Evolutionary conservation across 306 rosid species (phyloP).

Genomic region (Pyrus pyrifolia): DNA sequence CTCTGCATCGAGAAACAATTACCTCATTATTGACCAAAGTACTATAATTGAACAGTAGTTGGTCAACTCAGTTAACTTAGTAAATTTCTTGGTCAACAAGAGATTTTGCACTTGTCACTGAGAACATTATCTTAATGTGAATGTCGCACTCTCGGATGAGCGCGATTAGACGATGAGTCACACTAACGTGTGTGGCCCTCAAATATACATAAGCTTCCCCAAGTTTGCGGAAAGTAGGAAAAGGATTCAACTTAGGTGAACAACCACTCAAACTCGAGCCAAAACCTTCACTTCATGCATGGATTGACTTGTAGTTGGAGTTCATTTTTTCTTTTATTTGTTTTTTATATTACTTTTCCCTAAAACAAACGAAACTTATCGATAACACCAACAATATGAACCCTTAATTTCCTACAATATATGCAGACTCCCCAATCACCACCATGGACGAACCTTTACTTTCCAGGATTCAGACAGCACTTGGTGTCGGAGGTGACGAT

Average conservation of each 20-base stretch:
- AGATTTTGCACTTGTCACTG: too few species aligned
- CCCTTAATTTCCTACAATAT: neutral
- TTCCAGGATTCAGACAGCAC: conserved; percentile 9
- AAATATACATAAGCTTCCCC: neutral
- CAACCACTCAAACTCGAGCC: neutral
- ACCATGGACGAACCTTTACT: conserved; percentile 44
- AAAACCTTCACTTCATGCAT: neutral
- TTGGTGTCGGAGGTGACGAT: conserved; percentile 9
- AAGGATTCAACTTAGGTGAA: neutral
- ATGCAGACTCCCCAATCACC: neutral
- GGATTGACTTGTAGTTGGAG: conserved; percentile 19
- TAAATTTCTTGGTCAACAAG: too few species aligned
- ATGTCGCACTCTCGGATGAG: too few species aligned
- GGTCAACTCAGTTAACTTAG: too few species aligned
- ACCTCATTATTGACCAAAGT: too few species aligned
- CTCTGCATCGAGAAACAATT: too few species aligned
- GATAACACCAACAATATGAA: neutral
- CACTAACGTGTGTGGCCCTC: too few species aligned
- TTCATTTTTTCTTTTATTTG: neutral
- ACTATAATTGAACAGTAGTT: too few species aligned
- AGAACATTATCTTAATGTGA: too few species aligned
- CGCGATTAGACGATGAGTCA: too few species aligned
- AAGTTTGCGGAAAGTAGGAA: neutral
- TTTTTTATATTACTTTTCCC: neutral
- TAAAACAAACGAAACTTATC: neutral